Base-by-base conservation (phyloP, 75 land plant genomes). In the Cupressus sempervirens region DNA sequence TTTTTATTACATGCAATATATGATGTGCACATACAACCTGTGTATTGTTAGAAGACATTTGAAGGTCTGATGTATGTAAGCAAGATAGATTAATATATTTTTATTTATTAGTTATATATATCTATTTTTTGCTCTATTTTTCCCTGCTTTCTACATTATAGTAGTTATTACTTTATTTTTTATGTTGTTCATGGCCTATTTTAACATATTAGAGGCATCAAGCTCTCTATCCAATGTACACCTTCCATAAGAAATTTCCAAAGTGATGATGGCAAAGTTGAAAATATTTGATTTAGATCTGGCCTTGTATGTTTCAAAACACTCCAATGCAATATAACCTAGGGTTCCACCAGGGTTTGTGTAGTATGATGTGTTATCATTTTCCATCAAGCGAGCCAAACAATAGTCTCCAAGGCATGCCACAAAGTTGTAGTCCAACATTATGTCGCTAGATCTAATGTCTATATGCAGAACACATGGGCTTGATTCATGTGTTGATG, bases 291-390 rank as follows among this genome's bases (percentile, higher is more conserved):
- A 88, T 52, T 86, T 86, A 32, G 86, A 86, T 48, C 86, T 90
- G 12, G 88, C 84, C 75, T 54, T 88, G 8, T 79, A 80, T 0
- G 89, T 86, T 53, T 23, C 20, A 9, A 56, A 20, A 74, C 62
- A 87, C 65, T 91, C 92, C 4, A 90, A 90, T 0, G 92, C 88
- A 34, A 91, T 35, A 85, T 88, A 91, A 16, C 90, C 90, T 48
- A 70, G 5, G 3, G 91, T 90, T 18, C 91, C 91, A 0, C 86
- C 89, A 35, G 82, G 34, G 8, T 34, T 46, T 0, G 90, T 86
- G 10, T 90, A 84, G 30, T 83, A 82, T 23, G 84, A 53, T 6
- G 48, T 85, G 32, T 85, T 23, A 20, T 85, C 88, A 0, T 68
- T 7, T 32, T 68, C 73, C n/a, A 87, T 43, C 62, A 87, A 68